Evolutionary conservation across 2,329 filamentous ascomycete species (phyloP), one percentile per base, ranked within the genome.

Genomic region (Helminthosporium solani): DNA sequence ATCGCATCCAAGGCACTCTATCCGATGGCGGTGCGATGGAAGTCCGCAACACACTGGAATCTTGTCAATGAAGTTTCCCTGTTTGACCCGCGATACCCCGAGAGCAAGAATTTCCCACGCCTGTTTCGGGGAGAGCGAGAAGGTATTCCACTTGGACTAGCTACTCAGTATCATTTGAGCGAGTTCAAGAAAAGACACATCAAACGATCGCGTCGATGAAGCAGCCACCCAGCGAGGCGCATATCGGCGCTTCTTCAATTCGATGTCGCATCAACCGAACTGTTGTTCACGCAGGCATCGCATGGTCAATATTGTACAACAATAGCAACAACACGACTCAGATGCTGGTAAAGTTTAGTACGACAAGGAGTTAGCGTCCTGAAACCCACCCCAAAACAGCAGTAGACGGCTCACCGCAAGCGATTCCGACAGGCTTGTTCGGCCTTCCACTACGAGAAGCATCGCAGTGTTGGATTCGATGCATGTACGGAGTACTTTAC

Each of bases 21-120:
- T 27, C 60, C 59, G 0, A 57, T 61, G 55, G 14, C 61, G 18
- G 45, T 66, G 5, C 57, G 51, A 12, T 55, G 53, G 53, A 59
- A 53, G 27, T 53, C 58, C 3, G 27, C 42, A 11, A 44, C 56
- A 25, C 50, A 64, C 34, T 62, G 58, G 54, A 49, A 65, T 39
- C 40, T 67, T 3, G 40, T 60, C 2, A 55, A 44, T 18, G 59
- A 63, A 31, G 40, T 56, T 3, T 58, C 53, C 1, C 40, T 55
- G 1, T 60, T 56, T 20, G 56, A 62, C 33, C 37, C 48, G n/a
- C 21, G 8, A 1, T n/a, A 35, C 28, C 47, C 51, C 3, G 34
- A 19, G 3, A 23, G 33, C 3, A 36, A 40, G 2, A 15, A 8
- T 14, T 20, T 50, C n/a, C 43, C 52, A 16, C 47, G 23, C 8